A percentile compares a stretch with the other conserved stretches of the same genome.
phyloP scores from a whole-genome alignment of 805 yeast species.

The Starmerella floris region DNA sequence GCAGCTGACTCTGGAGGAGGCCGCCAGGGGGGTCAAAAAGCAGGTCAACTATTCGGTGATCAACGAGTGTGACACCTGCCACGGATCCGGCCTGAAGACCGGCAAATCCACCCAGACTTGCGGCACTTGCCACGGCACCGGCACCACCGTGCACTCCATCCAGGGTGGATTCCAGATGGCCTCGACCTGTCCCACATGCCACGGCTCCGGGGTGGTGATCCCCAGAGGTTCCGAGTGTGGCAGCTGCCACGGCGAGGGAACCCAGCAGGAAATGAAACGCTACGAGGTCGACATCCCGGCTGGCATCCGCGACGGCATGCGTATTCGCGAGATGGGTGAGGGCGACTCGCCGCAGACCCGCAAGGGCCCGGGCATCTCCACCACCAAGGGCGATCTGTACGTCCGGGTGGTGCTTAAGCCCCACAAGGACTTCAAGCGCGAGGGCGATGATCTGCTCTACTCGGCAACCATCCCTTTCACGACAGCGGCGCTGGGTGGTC shows the following conservation, averaged over 20 bases:
- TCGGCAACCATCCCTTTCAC: conserved; percentile 71
- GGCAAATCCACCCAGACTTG: conserved; percentile 70
- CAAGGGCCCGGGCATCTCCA: conserved; percentile 52
- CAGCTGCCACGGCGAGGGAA: conserved; percentile 85
- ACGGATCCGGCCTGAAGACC: conserved; percentile 71
- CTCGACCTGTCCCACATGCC: conserved; percentile 76
- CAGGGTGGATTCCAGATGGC: conserved; percentile 96
- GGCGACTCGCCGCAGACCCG: conserved; percentile 83
- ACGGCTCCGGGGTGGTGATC: conserved; percentile 74
- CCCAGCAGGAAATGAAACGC: conserved; percentile 48
- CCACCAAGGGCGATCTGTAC: conserved; percentile 65
- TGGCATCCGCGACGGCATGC: conserved; percentile 76
- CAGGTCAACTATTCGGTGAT: conserved; percentile 58
- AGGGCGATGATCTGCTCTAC: conserved; percentile 52
- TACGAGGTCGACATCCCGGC: conserved; percentile 76
- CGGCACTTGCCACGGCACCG: conserved; percentile 82
- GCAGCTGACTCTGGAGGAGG: conserved; percentile 67
- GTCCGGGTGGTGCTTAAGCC: conserved; percentile 66
- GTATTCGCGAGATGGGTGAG: conserved; percentile 69
- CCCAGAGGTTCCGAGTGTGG: conserved; percentile 56
- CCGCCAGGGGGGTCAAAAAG: conserved; percentile 63
- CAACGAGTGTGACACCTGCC: conserved; percentile 65
- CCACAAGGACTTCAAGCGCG: conserved; percentile 57
- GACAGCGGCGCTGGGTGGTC: conserved; percentile 93
- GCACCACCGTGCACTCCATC: conserved; percentile 70